phyloP scores from a whole-genome alignment of 2,329 filamentous ascomycete genomes.

The Verticillium alfalfae region DNA sequence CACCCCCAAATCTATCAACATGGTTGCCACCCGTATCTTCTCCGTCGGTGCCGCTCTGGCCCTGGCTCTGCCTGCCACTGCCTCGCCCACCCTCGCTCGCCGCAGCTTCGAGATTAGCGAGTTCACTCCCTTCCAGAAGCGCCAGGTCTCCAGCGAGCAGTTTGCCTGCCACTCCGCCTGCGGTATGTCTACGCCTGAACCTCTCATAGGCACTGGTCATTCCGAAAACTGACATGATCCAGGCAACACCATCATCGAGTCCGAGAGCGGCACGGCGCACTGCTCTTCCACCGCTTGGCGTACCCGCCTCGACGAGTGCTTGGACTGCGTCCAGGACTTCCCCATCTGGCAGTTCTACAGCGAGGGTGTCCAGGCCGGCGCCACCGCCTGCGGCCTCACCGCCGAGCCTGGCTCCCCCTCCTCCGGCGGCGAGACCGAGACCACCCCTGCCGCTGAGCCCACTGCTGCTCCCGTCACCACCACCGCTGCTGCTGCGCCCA shows the following conservation, averaged over 20 bases:
- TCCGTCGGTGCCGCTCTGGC: conserved; percentile 1
- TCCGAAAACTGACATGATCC: background rate
- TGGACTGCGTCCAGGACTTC: conserved; percentile 34
- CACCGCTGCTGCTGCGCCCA: background rate
- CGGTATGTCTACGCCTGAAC: background rate
- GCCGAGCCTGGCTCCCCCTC: conserved; percentile 2
- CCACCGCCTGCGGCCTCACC: conserved; percentile 25
- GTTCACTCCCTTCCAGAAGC: background rate
- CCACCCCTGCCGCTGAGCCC: background rate
- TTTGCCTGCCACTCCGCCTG: conserved; percentile 2
- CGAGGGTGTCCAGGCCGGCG: conserved; percentile 26
- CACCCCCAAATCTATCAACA: background rate
- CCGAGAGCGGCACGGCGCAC: conserved; percentile 16
- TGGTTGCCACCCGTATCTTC: conserved; percentile 1
- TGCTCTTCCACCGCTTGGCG: conserved; percentile 31
- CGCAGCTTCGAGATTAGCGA: background rate
- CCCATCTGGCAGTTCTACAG: conserved; percentile 40
- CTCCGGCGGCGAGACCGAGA: background rate
- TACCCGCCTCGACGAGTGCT: conserved; percentile 33
- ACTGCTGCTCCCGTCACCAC: background rate
- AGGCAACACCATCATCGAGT: conserved; percentile 23
- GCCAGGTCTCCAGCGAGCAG: background rate
- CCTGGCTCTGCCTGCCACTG: background rate
- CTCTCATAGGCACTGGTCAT: background rate
- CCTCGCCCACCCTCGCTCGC: background rate